phyloP scores from a whole-genome alignment of 1,284 basidiomycete genomes.

The Heterobasidion parviporum region DNA sequence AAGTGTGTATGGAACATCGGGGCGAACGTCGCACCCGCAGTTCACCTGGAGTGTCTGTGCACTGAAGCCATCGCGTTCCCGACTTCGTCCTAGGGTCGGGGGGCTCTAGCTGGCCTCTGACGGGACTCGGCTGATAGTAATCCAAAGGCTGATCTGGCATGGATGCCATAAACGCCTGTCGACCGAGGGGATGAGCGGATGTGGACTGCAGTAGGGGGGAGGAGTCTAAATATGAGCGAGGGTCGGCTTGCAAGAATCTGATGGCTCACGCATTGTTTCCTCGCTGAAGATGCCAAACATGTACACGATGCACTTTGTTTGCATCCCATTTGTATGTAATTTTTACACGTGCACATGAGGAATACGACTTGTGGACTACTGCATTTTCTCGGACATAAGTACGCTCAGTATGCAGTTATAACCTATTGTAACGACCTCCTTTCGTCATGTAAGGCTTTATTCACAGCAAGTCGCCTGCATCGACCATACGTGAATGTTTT shows the following conservation, averaged over 20 bases:
- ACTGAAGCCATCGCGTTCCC: constrained; percentile 65
- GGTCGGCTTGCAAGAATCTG: neutral
- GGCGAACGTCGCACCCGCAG: constrained; percentile 40
- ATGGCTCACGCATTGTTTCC: neutral
- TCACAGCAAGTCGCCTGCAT: too few relatives aligned
- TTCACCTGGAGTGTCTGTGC: constrained; percentile 66
- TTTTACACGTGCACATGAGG: neutral
- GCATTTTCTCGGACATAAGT: too few relatives aligned
- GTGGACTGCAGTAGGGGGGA: neutral
- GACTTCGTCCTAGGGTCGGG: constrained; percentile 41
- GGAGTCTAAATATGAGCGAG: neutral
- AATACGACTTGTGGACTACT: too few relatives aligned
- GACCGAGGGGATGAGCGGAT: neutral
- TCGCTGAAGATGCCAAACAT: neutral
- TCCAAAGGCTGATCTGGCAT: constrained; percentile 29
- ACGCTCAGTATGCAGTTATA: too few relatives aligned
- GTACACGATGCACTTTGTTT: neutral
- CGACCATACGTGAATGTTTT: too few relatives aligned
- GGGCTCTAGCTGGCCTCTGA: constrained; percentile 65
- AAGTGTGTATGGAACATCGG: constrained; percentile 52
- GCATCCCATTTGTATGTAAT: neutral
- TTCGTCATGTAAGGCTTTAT: too few relatives aligned
- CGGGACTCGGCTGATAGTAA: constrained; percentile 51
- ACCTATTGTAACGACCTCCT: too few relatives aligned
- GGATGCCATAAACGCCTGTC: constrained; percentile 12